Evolutionary conservation across 1,284 basidiomycete species (phyloP).

Genomic region (Tylopilus sp.): DNA sequence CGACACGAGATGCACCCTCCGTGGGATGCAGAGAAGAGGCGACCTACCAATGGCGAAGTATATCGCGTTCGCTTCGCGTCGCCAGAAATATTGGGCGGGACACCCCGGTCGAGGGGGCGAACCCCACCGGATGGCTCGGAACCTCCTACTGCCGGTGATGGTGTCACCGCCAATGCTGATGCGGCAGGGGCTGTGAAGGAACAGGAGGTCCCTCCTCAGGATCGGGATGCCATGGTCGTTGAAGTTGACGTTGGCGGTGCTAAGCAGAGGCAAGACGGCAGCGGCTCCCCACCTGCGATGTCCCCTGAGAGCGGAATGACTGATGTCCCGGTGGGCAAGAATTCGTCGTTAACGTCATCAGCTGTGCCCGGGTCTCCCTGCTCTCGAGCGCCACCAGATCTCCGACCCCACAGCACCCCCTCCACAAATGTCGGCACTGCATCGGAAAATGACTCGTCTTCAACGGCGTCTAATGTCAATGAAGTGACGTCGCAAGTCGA

Average conservation of each 20-base stretch:
- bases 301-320: background rate
- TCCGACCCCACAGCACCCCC: background rate
- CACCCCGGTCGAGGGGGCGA: slow-evolving; percentile 15
- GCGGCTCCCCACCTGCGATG: background rate
- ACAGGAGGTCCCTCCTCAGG: background rate
- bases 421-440: background rate
- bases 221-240: slow-evolving; percentile 26
- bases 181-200: background rate
- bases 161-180: background rate
- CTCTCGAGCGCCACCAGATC: background rate
- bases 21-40: slow-evolving; percentile 15
- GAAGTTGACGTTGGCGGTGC: slow-evolving; percentile 16
- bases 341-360: background rate
- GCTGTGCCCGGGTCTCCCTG: slow-evolving; percentile 3
- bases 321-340: background rate
- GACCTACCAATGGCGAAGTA: slow-evolving; percentile 16
- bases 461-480: background rate
- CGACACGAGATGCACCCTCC: background rate
- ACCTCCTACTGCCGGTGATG: background rate
- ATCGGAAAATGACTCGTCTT: background rate
- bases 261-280: background rate
- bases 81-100: slow-evolving; percentile 25
- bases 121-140: slow-evolving; percentile 1
- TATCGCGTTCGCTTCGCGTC: slow-evolving; percentile 32
- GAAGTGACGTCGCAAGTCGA: slow-evolving; percentile 11